Evolutionary conservation across 1,139 yeast genomes (phyloP), one percentile per base, ranked within the genome.

Genomic region (Tardiomyces digboiensis): DNA sequence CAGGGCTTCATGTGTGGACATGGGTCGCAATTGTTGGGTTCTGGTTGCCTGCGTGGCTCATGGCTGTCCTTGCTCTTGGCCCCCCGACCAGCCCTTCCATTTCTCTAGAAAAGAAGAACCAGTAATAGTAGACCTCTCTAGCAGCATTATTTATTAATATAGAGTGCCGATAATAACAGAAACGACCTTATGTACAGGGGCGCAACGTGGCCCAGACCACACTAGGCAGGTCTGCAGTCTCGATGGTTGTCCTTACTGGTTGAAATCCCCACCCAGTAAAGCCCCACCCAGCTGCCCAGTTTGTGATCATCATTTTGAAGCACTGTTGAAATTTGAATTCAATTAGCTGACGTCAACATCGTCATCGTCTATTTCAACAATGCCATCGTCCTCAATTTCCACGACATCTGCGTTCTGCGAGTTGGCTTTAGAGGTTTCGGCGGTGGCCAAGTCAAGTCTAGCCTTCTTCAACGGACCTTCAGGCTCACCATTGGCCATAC

Each of bases 31-130:
- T 88, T 3, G 70, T 79, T 42, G 67, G 82, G 38, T 82, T 88
- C 0, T 88, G 96, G 95, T 65, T 81, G 42, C 94, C 97, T 1
- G 73, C 80, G 1, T 89, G 97, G 97, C 46, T 78, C 2, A 63
- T 75, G 20, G 67, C 76, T 18, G 70, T 76, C 1, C 43, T 69
- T n/a, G 65, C 38, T 16, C 36, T 10, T 29, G 4, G 16, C 33
- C 16, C 33, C 8, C 14, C 33, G 33, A 18, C 19, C 6, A 6
- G 20, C n/a, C 19, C 13, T 16, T 10, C 41, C 8, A 21, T 16
- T 12, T 10, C 23, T n/a, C 23, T 19, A 13, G 39, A 33, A 4
- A 23, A 40, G 19, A 22, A 12, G 19, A 21, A 41, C 37, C 14
- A 36, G 36, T n/a, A 36, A 16, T 18, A 19, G 19, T 29, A 19